Evolutionary conservation across 441 rosid genomes (phyloP).

Genomic region (Cnidoscolus chayamansa): DNA sequence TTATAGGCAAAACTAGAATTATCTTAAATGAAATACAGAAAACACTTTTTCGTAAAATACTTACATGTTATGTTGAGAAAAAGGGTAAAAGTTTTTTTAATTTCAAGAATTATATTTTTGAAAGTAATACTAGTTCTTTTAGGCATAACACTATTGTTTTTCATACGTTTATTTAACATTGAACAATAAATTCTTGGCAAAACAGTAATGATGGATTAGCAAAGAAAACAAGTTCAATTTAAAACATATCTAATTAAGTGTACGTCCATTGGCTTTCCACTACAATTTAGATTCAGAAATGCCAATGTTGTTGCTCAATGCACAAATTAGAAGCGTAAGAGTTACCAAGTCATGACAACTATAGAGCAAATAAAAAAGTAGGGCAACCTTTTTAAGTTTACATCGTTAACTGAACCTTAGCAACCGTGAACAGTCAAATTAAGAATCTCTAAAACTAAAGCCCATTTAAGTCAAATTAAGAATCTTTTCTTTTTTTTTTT

Average conservation of each 20-base stretch:
- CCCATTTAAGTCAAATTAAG: too few species aligned
- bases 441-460: constrained; percentile 44
- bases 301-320: not conserved
- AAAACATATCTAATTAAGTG: not conserved
- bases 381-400: too few species aligned
- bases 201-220: not conserved
- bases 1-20: not conserved
- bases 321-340: not conserved
- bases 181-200: too few species aligned
- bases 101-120: too few species aligned
- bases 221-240: not conserved
- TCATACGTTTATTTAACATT: too few species aligned
- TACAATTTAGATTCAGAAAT: not conserved
- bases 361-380: not conserved
- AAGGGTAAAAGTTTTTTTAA: not conserved
- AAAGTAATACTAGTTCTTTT: too few species aligned
- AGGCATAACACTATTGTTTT: too few species aligned
- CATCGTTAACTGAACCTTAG: constrained; percentile 40
- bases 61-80: not conserved
- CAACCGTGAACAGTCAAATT: constrained; percentile 51
- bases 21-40: not conserved
- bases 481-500: too few species aligned
- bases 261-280: not conserved
- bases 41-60: not conserved
- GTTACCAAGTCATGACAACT: not conserved